Base-by-base conservation (phyloP, 2,329 filamentous ascomycete species). In the Neospermospora avenae region DNA sequence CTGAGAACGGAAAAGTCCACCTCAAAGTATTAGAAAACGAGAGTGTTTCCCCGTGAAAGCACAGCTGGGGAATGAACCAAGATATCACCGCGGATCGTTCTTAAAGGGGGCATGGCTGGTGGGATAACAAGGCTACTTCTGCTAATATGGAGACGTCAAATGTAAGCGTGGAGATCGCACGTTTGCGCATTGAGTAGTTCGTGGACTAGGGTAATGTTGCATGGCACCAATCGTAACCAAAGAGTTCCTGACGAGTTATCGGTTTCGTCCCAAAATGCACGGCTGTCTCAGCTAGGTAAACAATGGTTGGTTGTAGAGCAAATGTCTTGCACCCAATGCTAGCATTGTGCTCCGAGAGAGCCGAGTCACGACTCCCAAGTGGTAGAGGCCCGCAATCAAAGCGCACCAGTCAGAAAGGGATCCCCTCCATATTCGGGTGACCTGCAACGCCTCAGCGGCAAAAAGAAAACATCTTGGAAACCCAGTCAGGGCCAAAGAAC, bases 211-310 rank as follows among this genome's bases (percentile, higher is more conserved):
- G 28, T 41, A 22, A 24, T 11, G 35, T 20, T 11, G 37, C 22
- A 54, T 42, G 20, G 20, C 34, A 42, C 34, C 51, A 41, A 41
- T 54, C 3, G 31, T 2, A 31, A 52, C 34, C 8, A 16, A 16
- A 24, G 20, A 16, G 34, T 11, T 42, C 22, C 35, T 42, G 35
- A 22, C 35, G 51, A 54, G 39, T 25, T 41, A 54, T 54, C 41
- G 51, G 41, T 54, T 54, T 41, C 51, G 22, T 28, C 37, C 35
- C 34, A 28, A 54, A 54, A 42, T n/a, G 34, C 51, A 54, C 51
- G 37, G 28, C 34, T 35, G n/a, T 28, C 7, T 13, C 35, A 28
- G 51, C 51, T 35, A n/a, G 51, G 28, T 42, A 42, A 42, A 35
- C 37, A 35, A 53, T 54, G 51, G 51, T 54, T 54, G 51, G 51